phyloP scores from a whole-genome alignment of 495 filamentous ascomycete genomes.

The Pyrenula massariospora region DNA sequence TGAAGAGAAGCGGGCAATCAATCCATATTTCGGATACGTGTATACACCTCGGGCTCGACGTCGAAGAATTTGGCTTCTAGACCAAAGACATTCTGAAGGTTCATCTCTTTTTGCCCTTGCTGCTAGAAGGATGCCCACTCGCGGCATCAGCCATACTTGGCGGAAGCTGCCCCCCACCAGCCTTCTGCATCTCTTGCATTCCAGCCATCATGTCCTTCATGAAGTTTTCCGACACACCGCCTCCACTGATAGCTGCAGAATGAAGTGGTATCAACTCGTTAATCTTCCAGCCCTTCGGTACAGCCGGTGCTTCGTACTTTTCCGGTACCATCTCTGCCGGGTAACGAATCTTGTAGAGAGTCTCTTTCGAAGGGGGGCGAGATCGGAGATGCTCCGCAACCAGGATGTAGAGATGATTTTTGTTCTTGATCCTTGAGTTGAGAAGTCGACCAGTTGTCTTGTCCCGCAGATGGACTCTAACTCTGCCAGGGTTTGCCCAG shows the following conservation, averaged over 20 bases:
- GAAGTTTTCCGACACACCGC: slow-evolving; percentile 91
- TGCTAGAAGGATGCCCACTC: not conserved
- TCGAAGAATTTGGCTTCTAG: too few species aligned
- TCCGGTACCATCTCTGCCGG: slow-evolving; percentile 52
- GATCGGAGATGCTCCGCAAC: slow-evolving; percentile 60
- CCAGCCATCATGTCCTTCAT: slow-evolving; percentile 96
- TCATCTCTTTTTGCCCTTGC: not conserved
- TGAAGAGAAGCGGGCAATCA: too few species aligned
- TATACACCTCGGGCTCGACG: too few species aligned
- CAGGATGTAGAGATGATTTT: slow-evolving; percentile 75
- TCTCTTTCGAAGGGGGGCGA: slow-evolving; percentile 64
- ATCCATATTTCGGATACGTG: too few species aligned
- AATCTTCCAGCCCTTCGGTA: slow-evolving; percentile 91
- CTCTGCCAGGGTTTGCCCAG: slow-evolving; percentile 91
- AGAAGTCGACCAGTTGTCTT: slow-evolving; percentile 28
- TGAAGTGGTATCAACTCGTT: slow-evolving; percentile 72
- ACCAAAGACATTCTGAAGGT: too few species aligned
- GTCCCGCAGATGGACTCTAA: slow-evolving; percentile 64
- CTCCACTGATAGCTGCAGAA: slow-evolving; percentile 77
- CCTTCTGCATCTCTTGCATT: slow-evolving; percentile 55
- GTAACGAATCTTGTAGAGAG: slow-evolving; percentile 53
- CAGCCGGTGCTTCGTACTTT: slow-evolving; percentile 56
- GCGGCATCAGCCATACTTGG: slow-evolving; percentile 20
- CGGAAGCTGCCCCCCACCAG: slow-evolving; percentile 31
- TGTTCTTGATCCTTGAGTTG: slow-evolving; percentile 60